Evolutionary conservation across 306 rosid species (phyloP).

Genomic region (Acacia crassicarpa): DNA sequence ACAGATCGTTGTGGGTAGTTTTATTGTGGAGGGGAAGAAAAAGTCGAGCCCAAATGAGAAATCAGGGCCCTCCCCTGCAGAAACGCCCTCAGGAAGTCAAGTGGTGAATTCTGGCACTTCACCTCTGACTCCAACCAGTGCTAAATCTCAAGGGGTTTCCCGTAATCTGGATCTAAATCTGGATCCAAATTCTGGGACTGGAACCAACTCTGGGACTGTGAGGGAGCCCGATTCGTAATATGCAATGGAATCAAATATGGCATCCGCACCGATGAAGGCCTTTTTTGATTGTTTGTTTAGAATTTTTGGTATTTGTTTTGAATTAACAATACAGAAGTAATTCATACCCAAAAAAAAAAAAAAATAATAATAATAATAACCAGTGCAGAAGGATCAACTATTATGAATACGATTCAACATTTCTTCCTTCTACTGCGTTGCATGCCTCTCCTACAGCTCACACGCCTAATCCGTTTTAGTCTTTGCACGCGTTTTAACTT

Average conservation of each 20-base stretch:
- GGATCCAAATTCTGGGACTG: too few species aligned
- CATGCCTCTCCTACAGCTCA: too few species aligned
- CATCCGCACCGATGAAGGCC: constrained; percentile 52
- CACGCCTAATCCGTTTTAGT: too few species aligned
- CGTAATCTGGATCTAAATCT: too few species aligned
- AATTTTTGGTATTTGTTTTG: constrained; percentile 5
- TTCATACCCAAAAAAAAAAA: too few species aligned
- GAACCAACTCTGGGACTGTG: background rate
- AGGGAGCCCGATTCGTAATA: constrained; percentile 34
- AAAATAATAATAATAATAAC: too few species aligned
- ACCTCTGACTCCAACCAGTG: constrained; percentile 52
- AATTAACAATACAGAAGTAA: constrained; percentile 31
- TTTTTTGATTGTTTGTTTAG: background rate
- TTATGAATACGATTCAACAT: too few species aligned
- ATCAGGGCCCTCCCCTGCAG: constrained; percentile 45
- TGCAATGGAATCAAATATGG: constrained; percentile 60
- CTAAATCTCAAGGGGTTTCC: constrained; percentile 63
- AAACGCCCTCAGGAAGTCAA: constrained; percentile 38
- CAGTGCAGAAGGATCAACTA: too few species aligned
- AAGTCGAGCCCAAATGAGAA: constrained; percentile 50
- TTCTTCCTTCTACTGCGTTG: too few species aligned
- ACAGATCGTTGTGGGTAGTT: constrained; percentile 79
- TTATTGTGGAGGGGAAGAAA: constrained; percentile 58
- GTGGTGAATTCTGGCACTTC: constrained; percentile 58
- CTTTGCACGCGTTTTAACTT: too few species aligned